Evolutionary conservation across 169 alveolate species (phyloP).

Genomic region (Eimeria maxima): DNA sequence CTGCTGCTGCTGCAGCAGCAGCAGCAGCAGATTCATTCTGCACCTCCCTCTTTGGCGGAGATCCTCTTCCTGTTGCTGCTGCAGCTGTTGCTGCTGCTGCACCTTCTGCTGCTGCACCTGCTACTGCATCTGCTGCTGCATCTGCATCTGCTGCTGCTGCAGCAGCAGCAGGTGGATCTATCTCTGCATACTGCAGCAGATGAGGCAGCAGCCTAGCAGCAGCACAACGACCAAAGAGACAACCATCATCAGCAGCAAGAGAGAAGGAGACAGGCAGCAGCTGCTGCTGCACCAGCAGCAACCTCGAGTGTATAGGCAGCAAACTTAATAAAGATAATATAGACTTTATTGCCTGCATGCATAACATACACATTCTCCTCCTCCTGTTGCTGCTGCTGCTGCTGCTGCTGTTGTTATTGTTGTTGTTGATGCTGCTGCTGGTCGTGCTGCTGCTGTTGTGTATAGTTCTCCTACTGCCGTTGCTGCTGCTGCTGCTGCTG

Average conservation of each 20-base stretch:
- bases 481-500: neutral
- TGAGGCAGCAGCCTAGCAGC: conserved; percentile 38
- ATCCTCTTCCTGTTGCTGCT: neutral
- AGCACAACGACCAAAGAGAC: conserved; percentile 42
- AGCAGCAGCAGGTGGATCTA: neutral
- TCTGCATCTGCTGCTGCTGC: neutral
- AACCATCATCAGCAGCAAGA: neutral
- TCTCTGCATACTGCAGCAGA: neutral
- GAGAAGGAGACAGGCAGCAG: neutral
- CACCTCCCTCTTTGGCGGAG: neutral
- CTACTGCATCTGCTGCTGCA: too few species aligned
- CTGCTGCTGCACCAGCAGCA: neutral
- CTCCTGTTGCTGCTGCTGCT: neutral
- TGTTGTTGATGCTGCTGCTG: neutral
- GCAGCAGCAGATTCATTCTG: neutral
- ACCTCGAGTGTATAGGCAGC: neutral
- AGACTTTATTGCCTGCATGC: neutral
- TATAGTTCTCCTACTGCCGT: neutral
- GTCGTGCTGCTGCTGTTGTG: neutral
- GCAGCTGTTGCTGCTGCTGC: too few species aligned
- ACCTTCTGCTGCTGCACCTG: too few species aligned
- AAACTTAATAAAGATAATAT: neutral
- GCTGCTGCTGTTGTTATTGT: too few species aligned
- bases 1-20: neutral
- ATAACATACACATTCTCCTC: neutral